phyloP scores from a whole-genome alignment of 352 stramenopile genomes.

The Pythium oligandrum region DNA sequence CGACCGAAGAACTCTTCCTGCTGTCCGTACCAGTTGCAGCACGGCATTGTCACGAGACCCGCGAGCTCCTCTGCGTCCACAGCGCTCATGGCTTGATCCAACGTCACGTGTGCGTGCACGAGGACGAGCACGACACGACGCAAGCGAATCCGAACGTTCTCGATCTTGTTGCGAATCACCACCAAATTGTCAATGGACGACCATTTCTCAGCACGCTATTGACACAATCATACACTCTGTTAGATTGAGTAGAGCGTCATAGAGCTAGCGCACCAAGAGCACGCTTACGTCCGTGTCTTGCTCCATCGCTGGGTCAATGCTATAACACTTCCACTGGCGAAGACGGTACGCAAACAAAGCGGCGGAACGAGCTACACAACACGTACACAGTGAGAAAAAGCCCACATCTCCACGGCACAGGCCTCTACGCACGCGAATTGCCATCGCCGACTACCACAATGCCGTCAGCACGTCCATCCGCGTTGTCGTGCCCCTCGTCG shows the following conservation, averaged over 20 bases:
- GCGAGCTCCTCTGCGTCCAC: slow-evolving; percentile 55
- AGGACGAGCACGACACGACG: slow-evolving; percentile 58
- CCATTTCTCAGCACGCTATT: slow-evolving; percentile 46
- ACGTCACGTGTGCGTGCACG: slow-evolving; percentile 76
- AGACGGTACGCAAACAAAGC: slow-evolving; percentile 74
- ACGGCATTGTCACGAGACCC: slow-evolving; percentile 68
- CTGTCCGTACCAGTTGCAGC: slow-evolving; percentile 80
- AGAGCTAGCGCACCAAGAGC: slow-evolving; percentile 4
- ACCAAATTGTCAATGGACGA: slow-evolving; percentile 55
- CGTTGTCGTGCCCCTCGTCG: slow-evolving; percentile 1
- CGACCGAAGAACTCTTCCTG: slow-evolving; percentile 57
- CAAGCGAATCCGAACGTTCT: slow-evolving; percentile 68
- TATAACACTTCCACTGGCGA: slow-evolving; percentile 72
- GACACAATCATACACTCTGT: slow-evolving; percentile 5
- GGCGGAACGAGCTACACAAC: slow-evolving; percentile 50
- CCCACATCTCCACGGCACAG: background rate
- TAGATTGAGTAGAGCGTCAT: background rate
- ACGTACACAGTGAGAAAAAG: background rate
- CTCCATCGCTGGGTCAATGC: slow-evolving; percentile 76
- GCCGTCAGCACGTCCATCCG: slow-evolving; percentile 30
- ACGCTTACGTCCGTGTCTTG: slow-evolving; percentile 24
- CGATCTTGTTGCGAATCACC: slow-evolving; percentile 78
- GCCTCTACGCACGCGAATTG: slow-evolving; percentile 55
- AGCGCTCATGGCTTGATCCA: slow-evolving; percentile 61
- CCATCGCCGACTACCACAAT: slow-evolving; percentile 78